Evolutionary conservation across 2,329 filamentous ascomycete genomes (phyloP).

Genomic region (Sclerotinia nivalis): DNA sequence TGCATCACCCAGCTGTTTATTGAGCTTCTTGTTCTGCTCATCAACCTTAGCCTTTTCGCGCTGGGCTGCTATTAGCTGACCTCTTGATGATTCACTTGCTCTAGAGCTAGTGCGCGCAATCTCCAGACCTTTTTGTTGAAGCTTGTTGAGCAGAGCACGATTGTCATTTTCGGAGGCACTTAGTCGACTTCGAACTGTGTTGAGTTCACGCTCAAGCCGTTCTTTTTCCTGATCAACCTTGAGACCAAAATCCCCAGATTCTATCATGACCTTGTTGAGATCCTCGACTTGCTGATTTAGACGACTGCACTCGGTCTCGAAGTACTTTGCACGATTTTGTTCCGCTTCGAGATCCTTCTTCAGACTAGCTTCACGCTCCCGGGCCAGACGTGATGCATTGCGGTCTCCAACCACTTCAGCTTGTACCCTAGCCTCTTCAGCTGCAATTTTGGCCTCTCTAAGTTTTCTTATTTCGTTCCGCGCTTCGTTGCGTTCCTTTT

Average conservation of each 20-base stretch:
- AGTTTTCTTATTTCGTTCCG: conserved; percentile 81
- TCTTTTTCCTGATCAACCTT: conserved; percentile 95
- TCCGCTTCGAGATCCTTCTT: conserved; percentile 79
- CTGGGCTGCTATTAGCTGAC: conserved; percentile 73
- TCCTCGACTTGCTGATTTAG: conserved; percentile 80
- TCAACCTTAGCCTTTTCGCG: conserved; percentile 81
- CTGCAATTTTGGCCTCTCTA: conserved; percentile 77
- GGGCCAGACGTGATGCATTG: conserved; percentile 72
- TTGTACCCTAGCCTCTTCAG: conserved; percentile 82
- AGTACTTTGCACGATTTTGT: conserved; percentile 71
- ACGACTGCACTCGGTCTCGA: conserved; percentile 75
- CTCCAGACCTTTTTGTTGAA: conserved; percentile 95
- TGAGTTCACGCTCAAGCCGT: conserved; percentile 84
- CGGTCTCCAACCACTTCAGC: conserved; percentile 81
- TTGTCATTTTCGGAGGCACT: conserved; percentile 96
- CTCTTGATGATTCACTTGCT: conserved; percentile 79
- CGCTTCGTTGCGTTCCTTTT: conserved; percentile 86
- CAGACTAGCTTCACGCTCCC: conserved; percentile 76
- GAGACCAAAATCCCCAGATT: conserved; percentile 84
- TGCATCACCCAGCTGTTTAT: conserved; percentile 81
- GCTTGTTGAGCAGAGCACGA: conserved; percentile 88
- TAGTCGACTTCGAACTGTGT: conserved; percentile 85
- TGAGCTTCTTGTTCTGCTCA: conserved; percentile 77
- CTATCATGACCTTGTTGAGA: conserved; percentile 81
- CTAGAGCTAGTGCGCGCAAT: conserved; percentile 88